phyloP scores from a whole-genome alignment of 352 stramenopile genomes.

The Blastocystis sp. region DNA sequence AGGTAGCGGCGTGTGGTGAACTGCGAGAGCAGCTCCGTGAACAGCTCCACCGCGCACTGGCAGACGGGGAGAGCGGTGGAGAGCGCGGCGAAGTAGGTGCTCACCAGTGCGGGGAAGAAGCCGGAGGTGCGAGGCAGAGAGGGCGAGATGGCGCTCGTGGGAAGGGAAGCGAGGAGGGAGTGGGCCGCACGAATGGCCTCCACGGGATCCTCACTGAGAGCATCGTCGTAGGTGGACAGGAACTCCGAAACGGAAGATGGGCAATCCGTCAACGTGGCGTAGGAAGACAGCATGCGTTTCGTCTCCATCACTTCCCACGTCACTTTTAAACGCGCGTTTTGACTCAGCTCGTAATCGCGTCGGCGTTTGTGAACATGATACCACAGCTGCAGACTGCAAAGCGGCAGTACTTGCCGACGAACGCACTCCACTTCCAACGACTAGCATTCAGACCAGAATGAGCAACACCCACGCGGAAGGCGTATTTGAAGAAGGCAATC shows the following conservation, averaged over 20 bases:
- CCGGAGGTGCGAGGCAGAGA: background rate
- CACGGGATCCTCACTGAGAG: background rate
- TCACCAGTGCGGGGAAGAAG: conserved; percentile 10
- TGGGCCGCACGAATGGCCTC: background rate
- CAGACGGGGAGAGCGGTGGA: background rate
- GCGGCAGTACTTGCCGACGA: background rate
- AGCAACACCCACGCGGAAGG: no score
- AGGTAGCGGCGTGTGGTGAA: conserved; percentile 85
- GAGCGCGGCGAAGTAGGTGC: background rate
- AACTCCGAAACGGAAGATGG: background rate
- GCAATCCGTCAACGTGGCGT: background rate
- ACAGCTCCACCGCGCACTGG: conserved; percentile 75
- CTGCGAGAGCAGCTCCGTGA: conserved; percentile 82
- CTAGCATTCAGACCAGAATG: background rate
- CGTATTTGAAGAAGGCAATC: no score
- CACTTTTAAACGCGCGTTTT: conserved; percentile 10
- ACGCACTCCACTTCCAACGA: conserved; percentile 26
- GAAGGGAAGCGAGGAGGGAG: background rate
- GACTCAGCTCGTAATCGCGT: conserved; percentile 7
- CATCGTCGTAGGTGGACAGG: background rate
- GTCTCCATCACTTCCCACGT: conserved; percentile 25
- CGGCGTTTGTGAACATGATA: background rate
- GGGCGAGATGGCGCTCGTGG: background rate
- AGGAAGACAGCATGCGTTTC: background rate
- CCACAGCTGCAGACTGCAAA: conserved; percentile 16